phyloP scores from a whole-genome alignment of 768 basidiomycete genomes.

The Psilocybe sp. region DNA sequence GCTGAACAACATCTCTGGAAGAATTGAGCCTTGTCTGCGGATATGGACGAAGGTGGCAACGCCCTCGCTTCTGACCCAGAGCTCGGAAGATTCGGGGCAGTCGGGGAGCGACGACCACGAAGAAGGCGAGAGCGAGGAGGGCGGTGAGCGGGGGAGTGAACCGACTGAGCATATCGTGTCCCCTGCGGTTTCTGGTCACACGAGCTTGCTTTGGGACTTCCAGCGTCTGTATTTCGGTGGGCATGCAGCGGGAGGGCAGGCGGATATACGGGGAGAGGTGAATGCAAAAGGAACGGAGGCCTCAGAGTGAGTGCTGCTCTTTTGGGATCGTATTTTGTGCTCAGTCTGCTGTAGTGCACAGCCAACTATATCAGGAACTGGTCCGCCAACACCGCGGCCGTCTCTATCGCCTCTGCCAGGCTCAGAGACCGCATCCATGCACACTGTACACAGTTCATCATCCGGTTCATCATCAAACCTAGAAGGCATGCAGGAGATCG shows the following conservation, averaged over 20 bases:
- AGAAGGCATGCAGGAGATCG: constrained; percentile 42
- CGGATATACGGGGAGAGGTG: background rate
- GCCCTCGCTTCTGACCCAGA: constrained; percentile 1
- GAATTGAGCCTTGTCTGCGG: constrained; percentile 56
- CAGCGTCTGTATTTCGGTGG: constrained; percentile 11
- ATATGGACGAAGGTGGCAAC: constrained; percentile 36
- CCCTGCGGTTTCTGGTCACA: constrained; percentile 7
- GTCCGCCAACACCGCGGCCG: too few species aligned
- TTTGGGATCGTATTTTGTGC: too few species aligned
- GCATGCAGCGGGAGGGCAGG: background rate
- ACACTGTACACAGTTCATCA: background rate
- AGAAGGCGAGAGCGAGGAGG: constrained; percentile 2
- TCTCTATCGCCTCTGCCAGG: background rate
- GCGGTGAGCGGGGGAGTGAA: constrained; percentile 6
- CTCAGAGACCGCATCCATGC: background rate
- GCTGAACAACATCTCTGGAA: constrained; percentile 42
- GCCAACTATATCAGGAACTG: too few species aligned
- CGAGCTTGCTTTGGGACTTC: constrained; percentile 18
- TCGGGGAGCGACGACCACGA: constrained; percentile 6
- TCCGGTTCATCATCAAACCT: background rate
- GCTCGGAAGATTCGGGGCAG: background rate
- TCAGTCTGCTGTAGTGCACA: too few species aligned
- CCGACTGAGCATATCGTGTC: background rate
- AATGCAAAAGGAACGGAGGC: background rate
- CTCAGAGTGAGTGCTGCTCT: constrained; percentile 1